Conservation (phyloP, 306 rosid genomes). For the Begonia masoniana region DNA sequence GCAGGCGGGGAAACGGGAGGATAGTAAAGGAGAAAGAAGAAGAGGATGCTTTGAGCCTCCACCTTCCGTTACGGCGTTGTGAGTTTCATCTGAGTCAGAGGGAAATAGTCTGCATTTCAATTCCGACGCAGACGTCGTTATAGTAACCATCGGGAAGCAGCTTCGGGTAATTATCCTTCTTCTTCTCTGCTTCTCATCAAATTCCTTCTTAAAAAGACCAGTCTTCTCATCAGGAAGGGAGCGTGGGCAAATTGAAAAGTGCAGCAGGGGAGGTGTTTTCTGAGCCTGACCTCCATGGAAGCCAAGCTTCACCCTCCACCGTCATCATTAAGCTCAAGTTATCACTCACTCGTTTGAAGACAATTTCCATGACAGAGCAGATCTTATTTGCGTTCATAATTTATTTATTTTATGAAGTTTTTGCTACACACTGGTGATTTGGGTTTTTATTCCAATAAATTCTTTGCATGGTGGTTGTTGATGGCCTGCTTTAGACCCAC, state of each 20-base stretch:
- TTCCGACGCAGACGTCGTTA: constrained; percentile 43
- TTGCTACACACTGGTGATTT: neutral
- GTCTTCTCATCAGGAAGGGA: too few species aligned
- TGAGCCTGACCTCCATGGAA: constrained; percentile 26
- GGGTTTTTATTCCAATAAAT: too few species aligned
- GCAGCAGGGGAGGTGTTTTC: constrained; percentile 44
- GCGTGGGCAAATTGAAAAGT: too few species aligned
- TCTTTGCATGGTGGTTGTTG: too few species aligned
- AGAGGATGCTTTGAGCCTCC: constrained; percentile 45
- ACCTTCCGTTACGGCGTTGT: constrained; percentile 49
- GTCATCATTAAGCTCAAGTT: constrained; percentile 43
- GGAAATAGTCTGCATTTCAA: constrained; percentile 36
- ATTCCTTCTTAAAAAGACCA: neutral
- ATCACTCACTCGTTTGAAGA: constrained; percentile 20
- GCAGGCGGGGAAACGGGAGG: neutral
- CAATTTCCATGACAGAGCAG: constrained; percentile 47
- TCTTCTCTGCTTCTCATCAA: too few species aligned
- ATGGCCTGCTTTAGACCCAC: too few species aligned
- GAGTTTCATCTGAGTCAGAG: constrained; percentile 39
- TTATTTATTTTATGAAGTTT: constrained; percentile 29
- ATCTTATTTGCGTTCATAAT: constrained; percentile 29
- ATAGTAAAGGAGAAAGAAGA: constrained; percentile 6
- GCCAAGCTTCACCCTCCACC: constrained; percentile 21
- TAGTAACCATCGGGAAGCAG: constrained; percentile 59
- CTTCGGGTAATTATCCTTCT: constrained; percentile 36